Percentiles rank a stretch among this genome's conserved stretches.
Evolutionary conservation across 352 stramenopile genomes (phyloP).

Genomic region (Globisporangium perplexum): DNA sequence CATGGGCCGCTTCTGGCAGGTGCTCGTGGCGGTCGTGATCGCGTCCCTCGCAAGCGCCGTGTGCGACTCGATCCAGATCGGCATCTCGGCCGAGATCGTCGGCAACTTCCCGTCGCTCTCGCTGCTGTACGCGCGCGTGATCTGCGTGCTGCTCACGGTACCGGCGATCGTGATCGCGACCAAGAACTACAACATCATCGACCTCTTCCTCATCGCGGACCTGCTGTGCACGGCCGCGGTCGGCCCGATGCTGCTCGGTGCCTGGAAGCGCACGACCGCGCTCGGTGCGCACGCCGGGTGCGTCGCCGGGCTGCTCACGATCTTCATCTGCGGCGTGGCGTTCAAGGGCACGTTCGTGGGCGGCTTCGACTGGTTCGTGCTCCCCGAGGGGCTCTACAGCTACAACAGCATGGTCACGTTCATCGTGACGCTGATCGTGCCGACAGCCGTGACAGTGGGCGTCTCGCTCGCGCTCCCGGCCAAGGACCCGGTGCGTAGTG

Average conservation of each 20-base stretch:
- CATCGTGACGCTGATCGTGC: constrained; percentile 63
- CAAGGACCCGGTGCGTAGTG: constrained; percentile 14
- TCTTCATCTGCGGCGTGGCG: constrained; percentile 61
- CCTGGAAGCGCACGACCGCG: constrained; percentile 43
- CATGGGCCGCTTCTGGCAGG: constrained; percentile 61
- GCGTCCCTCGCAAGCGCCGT: constrained; percentile 58
- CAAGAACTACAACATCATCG: constrained; percentile 64
- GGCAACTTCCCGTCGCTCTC: constrained; percentile 63
- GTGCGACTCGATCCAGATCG: constrained; percentile 70
- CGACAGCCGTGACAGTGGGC: constrained; percentile 39
- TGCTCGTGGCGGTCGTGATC: constrained; percentile 65
- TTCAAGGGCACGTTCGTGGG: constrained; percentile 61
- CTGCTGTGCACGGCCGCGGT: constrained; percentile 67
- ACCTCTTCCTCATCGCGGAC: constrained; percentile 71
- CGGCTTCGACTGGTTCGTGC: constrained; percentile 70
- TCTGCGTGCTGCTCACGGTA: constrained; percentile 66
- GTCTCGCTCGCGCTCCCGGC: constrained; percentile 44
- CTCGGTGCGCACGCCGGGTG: constrained; percentile 42
- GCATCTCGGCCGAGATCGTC: constrained; percentile 62
- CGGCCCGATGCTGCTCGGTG: constrained; percentile 61
- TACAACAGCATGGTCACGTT: constrained; percentile 79
- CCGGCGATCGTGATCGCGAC: constrained; percentile 62
- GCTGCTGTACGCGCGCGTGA: constrained; percentile 42
- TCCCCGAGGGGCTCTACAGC: constrained; percentile 73
- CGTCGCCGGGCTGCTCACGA: constrained; percentile 51